Conservation (phyloP, 2,329 filamentous ascomycete genomes). For the Trichoderma lentiforme region DNA sequence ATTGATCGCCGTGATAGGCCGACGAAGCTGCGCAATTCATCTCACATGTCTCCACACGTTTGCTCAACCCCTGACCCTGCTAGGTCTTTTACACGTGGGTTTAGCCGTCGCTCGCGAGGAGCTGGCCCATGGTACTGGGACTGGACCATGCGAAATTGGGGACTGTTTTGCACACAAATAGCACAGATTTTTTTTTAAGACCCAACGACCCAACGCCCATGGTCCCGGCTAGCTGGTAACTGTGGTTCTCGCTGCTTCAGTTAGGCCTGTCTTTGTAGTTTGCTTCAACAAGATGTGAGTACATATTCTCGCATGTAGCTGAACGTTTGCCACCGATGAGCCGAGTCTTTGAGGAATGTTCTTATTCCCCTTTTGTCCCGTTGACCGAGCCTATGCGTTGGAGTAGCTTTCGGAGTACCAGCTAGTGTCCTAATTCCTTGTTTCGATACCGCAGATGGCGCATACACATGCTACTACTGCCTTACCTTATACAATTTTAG, state of each 20-base stretch:
- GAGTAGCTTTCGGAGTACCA: not conserved
- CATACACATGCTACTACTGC: not conserved
- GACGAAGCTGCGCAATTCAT: not conserved
- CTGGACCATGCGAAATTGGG: not conserved
- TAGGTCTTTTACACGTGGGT: not conserved
- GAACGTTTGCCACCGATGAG: not conserved
- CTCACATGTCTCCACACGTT: not conserved
- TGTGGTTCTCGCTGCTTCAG: not conserved
- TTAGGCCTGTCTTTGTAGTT: not conserved
- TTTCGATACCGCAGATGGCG: not conserved
- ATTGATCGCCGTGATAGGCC: not conserved
- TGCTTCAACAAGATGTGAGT: not conserved
- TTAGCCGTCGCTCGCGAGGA: not conserved
- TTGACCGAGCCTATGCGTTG: not conserved
- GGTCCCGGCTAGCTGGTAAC: not conserved
- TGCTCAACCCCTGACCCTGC: not conserved
- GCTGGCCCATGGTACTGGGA: slow-evolving; percentile 6
- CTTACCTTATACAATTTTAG: not conserved
- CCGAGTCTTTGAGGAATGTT: not conserved
- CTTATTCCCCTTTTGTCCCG: not conserved
- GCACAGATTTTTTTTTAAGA: not conserved
- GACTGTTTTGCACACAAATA: not conserved
- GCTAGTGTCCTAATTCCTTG: not conserved
- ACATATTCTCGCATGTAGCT: not conserved
- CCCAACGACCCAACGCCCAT: not conserved